Percentiles rank a stretch among this genome's conserved stretches.
phyloP scores from a whole-genome alignment of 2,329 filamentous ascomycete species.

The Macrophomina pseudophaseolina region DNA sequence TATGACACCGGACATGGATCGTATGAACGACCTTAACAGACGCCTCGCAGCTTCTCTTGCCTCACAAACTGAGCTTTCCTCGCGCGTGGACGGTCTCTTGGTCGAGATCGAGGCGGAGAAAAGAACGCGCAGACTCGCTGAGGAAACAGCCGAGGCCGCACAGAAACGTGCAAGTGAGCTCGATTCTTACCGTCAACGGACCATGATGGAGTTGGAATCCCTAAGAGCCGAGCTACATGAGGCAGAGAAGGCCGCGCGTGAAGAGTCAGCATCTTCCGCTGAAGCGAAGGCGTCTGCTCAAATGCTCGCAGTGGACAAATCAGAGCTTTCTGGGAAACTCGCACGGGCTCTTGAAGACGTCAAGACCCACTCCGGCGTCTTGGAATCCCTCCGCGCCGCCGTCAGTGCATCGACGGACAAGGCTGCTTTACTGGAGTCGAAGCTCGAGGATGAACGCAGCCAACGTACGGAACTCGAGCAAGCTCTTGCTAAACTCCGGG shows the following conservation, averaged over 20 bases:
- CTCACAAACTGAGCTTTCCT: conserved; percentile 78
- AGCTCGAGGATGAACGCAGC: conserved; percentile 81
- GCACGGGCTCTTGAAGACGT: conserved; percentile 70
- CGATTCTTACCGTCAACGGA: conserved; percentile 82
- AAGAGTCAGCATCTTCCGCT: conserved; percentile 77
- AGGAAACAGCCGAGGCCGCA: conserved; percentile 83
- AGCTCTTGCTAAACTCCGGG: conserved; percentile 75
- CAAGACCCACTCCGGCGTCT: conserved; percentile 71
- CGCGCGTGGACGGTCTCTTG: conserved; percentile 71
- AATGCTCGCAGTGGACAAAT: conserved; percentile 83
- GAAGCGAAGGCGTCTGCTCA: conserved; percentile 78
- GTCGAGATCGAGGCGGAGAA: conserved; percentile 81
- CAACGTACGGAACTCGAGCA: conserved; percentile 75
- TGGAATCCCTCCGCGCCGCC: conserved; percentile 77
- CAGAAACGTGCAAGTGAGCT: conserved; percentile 84
- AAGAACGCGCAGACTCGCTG: conserved; percentile 79
- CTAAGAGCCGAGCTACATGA: conserved; percentile 85
- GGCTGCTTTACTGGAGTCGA: conserved; percentile 75
- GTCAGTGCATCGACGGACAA: conserved; percentile 80
- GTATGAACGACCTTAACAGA: conserved; percentile 75
- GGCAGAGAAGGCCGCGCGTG: conserved; percentile 75
- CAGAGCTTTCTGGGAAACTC: conserved; percentile 72
- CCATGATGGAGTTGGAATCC: conserved; percentile 81
- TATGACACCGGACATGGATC: conserved; percentile 67
- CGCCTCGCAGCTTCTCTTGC: conserved; percentile 83